A percentile compares a stretch with the other conserved stretches of the same genome.
phyloP scores from a whole-genome alignment of 2,329 filamentous ascomycete species.

The Microdochium trichocladiopsis region DNA sequence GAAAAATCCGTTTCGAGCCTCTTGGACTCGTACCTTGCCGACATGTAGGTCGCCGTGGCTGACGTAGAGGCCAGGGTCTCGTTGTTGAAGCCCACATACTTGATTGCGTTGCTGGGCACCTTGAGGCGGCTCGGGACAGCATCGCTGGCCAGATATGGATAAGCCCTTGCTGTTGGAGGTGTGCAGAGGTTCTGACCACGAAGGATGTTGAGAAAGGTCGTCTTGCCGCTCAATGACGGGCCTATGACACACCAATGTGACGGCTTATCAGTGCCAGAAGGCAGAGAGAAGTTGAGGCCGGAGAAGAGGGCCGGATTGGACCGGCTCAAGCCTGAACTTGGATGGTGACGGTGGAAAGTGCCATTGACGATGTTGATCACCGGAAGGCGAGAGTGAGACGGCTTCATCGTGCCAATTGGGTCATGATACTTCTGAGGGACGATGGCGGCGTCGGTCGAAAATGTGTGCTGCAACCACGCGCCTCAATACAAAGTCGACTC shows the following conservation, averaged over 20 bases:
- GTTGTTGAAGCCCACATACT: constrained; percentile 85
- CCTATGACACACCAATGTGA: constrained; percentile 83
- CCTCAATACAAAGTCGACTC: no score
- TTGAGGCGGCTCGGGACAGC: constrained; percentile 49
- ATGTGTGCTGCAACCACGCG: no score
- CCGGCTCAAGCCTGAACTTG: constrained; percentile 39
- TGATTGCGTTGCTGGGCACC: constrained; percentile 61
- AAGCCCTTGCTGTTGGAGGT: constrained; percentile 69
- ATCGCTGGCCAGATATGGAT: constrained; percentile 66
- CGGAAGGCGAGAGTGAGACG: constrained; percentile 35
- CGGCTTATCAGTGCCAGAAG: constrained; percentile 39
- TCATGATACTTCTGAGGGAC: constrained; percentile 4
- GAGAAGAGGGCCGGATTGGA: constrained; percentile 69
- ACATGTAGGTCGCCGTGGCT: constrained; percentile 72
- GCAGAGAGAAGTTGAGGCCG: constrained; percentile 62
- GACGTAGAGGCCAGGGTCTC: constrained; percentile 53
- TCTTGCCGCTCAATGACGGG: constrained; percentile 71
- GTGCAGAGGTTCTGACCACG: constrained; percentile 68
- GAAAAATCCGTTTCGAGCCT: constrained; percentile 85
- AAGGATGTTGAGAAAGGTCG: constrained; percentile 73
- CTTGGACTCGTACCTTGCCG: constrained; percentile 82
- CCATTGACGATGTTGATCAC: constrained; percentile 69
- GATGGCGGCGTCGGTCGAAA: neutral
- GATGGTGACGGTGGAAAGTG: constrained; percentile 77
- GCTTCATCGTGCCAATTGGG: constrained; percentile 26